These are phyloP conservation scores for Nakataea oryzae DNA, from an alignment of 2,329 filamentous ascomycete genomes.

Conservation along the genomic window DNA sequence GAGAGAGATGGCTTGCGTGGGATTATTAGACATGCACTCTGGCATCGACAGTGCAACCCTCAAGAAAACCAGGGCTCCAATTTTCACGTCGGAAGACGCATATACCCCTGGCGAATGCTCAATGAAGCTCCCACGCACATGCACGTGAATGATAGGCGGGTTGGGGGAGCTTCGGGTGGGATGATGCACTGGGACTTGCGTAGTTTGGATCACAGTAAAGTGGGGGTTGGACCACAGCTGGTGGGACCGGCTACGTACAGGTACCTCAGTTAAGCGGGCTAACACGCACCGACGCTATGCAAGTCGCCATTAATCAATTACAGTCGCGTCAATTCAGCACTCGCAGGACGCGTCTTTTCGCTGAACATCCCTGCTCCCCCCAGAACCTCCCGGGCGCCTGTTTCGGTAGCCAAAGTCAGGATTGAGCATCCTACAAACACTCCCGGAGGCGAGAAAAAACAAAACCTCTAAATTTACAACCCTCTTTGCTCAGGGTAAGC, in stretches of 20 bases:
- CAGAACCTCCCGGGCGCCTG: background rate
- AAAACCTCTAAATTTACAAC: background rate
- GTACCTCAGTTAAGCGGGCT: background rate
- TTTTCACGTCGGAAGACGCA: background rate
- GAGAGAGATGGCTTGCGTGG: background rate
- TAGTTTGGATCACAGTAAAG: background rate
- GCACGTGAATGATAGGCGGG: background rate
- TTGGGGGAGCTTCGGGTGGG: too few species aligned
- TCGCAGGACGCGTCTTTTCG: constrained; percentile 9
- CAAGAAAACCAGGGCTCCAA: too few species aligned
- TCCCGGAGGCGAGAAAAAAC: background rate
- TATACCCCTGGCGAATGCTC: background rate
- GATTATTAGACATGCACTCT: too few species aligned
- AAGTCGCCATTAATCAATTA: background rate
- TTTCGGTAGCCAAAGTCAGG: too few species aligned
- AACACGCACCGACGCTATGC: too few species aligned
- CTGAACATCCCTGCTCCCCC: background rate
- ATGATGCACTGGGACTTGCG: too few species aligned
- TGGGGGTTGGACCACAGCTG: background rate
- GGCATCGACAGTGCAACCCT: too few species aligned
- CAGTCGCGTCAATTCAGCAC: background rate
- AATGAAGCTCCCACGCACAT: background rate
- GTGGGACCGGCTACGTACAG: background rate
- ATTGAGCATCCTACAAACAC: too few species aligned
- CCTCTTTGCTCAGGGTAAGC: background rate